A percentile compares a stretch with the other conserved stretches of the same genome.
Conservation (phyloP, 371 early-diverging fungal species). For the Phascolomyces articulosus region DNA sequence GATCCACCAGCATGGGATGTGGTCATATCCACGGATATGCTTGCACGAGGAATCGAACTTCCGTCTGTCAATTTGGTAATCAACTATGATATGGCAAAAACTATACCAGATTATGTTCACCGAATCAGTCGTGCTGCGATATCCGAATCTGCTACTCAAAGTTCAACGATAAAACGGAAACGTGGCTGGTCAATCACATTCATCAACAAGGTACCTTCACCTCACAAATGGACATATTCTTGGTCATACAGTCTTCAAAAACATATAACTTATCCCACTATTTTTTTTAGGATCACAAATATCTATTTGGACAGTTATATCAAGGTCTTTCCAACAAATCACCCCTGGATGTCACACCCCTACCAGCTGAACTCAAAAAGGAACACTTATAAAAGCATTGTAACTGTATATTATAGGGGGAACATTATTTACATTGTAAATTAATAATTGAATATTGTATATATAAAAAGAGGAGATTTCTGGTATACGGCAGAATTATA, state of each 20-base stretch:
- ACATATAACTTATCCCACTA: too few relatives aligned
- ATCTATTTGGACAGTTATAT: conserved; percentile 51
- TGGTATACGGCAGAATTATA: neutral
- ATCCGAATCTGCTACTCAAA: conserved; percentile 25
- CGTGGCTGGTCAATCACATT: conserved; percentile 62
- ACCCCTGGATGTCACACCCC: conserved; percentile 52
- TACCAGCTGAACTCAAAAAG: conserved; percentile 51
- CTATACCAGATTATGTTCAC: conserved; percentile 62
- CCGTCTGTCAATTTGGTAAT: conserved; percentile 53
- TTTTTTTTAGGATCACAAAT: conserved; percentile 49
- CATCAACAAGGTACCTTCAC: conserved; percentile 59
- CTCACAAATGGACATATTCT: too few relatives aligned
- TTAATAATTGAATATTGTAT: neutral
- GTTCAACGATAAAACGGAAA: conserved; percentile 20
- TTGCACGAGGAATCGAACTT: conserved; percentile 60
- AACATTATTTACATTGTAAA: neutral
- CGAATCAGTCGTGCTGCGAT: conserved; percentile 59
- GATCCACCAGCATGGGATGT: conserved; percentile 41
- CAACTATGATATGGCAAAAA: conserved; percentile 65
- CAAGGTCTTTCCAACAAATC: conserved; percentile 47
- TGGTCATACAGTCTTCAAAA: too few relatives aligned
- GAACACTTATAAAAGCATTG: conserved; percentile 2
- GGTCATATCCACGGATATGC: conserved; percentile 57
- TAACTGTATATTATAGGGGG: neutral
- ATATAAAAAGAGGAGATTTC: neutral